Conservation (phyloP, 495 filamentous ascomycete species). For the Penicillium subrubescens region DNA sequence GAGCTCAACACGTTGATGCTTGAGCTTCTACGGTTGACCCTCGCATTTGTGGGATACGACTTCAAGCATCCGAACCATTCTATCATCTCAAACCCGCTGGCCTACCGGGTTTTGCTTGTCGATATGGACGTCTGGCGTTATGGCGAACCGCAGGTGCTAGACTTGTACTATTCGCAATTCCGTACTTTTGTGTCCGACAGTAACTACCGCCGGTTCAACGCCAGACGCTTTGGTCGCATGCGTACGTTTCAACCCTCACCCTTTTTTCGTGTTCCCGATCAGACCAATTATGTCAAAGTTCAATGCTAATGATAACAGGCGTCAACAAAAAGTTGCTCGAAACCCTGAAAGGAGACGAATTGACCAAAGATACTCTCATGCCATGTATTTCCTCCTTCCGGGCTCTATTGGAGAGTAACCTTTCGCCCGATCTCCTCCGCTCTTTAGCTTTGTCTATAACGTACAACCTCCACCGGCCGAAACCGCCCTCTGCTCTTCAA, state of each 20-base stretch:
- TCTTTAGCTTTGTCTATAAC: constrained; percentile 93
- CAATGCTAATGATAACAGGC: constrained; percentile 50
- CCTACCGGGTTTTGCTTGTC: constrained; percentile 86
- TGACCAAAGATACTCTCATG: constrained; percentile 66
- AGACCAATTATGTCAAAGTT: background rate
- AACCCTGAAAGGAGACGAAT: constrained; percentile 81
- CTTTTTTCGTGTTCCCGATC: background rate
- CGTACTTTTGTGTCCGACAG: constrained; percentile 77
- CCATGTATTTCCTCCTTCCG: constrained; percentile 78
- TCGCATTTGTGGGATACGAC: constrained; percentile 86
- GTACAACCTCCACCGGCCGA: constrained; percentile 78
- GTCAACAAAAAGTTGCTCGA: constrained; percentile 89
- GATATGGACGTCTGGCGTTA: constrained; percentile 91
- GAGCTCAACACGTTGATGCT: constrained; percentile 67
- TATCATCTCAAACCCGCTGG: constrained; percentile 92
- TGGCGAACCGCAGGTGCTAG: constrained; percentile 70
- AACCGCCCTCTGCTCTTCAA: constrained; percentile 40
- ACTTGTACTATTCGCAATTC: constrained; percentile 91
- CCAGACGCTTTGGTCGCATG: constrained; percentile 81
- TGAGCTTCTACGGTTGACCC: constrained; percentile 71
- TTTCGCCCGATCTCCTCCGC: constrained; percentile 78
- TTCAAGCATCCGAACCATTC: constrained; percentile 75
- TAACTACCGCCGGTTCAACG: constrained; percentile 90
- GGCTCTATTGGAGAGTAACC: constrained; percentile 73
- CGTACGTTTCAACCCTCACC: constrained; percentile 58